Evolutionary conservation across 805 yeast genomes (phyloP).

Genomic region (Metschnikowia matae): DNA sequence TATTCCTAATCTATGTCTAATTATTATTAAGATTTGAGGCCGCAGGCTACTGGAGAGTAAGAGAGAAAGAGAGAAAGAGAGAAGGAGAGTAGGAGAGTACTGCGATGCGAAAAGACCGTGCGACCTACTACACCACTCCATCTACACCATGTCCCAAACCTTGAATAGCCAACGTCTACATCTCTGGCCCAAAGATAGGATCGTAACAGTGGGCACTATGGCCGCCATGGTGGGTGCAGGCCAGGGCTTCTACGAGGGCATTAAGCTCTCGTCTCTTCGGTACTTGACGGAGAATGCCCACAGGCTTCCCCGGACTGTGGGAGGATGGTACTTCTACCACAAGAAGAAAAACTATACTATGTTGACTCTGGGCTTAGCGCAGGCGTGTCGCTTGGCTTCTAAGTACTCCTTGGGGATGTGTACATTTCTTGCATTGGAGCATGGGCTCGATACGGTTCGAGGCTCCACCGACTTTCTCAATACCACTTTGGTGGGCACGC

Average conservation of each 20-base stretch:
- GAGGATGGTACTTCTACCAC: constrained; percentile 88
- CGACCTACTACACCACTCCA: not conserved
- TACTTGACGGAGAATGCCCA: constrained; percentile 81
- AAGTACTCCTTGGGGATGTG: constrained; percentile 42
- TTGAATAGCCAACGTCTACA: constrained; percentile 42
- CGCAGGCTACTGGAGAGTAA: no score
- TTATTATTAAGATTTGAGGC: not conserved
- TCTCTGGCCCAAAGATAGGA: constrained; percentile 43
- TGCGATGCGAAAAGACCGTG: not conserved
- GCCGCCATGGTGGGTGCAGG: constrained; percentile 43
- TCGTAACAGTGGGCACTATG: constrained; percentile 37
- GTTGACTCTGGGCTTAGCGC: constrained; percentile 48
- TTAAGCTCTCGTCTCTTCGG: constrained; percentile 49
- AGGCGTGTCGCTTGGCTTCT: constrained; percentile 41
- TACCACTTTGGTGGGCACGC: constrained; percentile 55
- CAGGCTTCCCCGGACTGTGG: constrained; percentile 68
- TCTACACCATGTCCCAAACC: not conserved
- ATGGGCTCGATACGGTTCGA: constrained; percentile 46
- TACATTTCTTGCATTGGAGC: constrained; percentile 58
- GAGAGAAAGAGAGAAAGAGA: no score
- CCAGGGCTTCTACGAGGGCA: constrained; percentile 59
- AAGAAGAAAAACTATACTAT: constrained; percentile 77
- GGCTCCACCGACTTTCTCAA: constrained; percentile 57
- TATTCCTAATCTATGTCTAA: no score
- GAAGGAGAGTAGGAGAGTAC: not conserved